Evolutionary conservation across 2,329 filamentous ascomycete genomes (phyloP).

Genomic region (Tothia fuscella): DNA sequence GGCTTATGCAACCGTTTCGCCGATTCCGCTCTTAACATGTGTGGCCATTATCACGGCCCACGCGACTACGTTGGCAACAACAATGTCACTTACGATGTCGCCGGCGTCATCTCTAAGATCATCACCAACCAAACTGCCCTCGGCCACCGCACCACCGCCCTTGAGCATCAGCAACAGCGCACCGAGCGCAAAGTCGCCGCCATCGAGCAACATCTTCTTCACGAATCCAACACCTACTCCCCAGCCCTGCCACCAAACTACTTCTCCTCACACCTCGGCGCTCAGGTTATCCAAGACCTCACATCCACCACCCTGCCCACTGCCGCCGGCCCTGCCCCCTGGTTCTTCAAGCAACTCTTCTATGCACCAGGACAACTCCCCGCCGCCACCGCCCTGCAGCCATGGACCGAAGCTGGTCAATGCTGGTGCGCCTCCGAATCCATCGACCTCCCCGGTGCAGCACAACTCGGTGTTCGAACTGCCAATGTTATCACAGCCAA

Average conservation of each 20-base stretch:
- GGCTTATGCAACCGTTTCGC: too few relatives aligned
- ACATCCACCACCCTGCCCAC: conserved; percentile 7
- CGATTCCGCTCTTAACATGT: too few relatives aligned
- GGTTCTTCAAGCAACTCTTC: conserved; percentile 38
- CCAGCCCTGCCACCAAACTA: too few relatives aligned
- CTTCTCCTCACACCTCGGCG: conserved; percentile 2
- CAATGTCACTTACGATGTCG: too few relatives aligned
- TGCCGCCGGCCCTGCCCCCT: conserved; percentile 43
- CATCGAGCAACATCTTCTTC: too few relatives aligned
- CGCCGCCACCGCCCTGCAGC: conserved; percentile 45
- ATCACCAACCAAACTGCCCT: neutral
- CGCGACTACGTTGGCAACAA: too few relatives aligned
- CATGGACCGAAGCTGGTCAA: conserved; percentile 70
- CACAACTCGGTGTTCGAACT: conserved; percentile 49
- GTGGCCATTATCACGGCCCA: too few relatives aligned
- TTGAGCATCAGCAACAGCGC: too few relatives aligned
- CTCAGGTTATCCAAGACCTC: neutral
- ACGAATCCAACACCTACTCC: too few relatives aligned
- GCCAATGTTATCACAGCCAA: conserved; percentile 25
- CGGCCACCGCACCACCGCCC: neutral
- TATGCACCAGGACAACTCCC: conserved; percentile 25
- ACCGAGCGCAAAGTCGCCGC: too few relatives aligned
- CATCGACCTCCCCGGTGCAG: conserved; percentile 39
- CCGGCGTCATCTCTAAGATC: neutral
- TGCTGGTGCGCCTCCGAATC: conserved; percentile 66